Evolutionary conservation across 352 stramenopile species (phyloP).

Genomic region (Phytophthora cajani): DNA sequence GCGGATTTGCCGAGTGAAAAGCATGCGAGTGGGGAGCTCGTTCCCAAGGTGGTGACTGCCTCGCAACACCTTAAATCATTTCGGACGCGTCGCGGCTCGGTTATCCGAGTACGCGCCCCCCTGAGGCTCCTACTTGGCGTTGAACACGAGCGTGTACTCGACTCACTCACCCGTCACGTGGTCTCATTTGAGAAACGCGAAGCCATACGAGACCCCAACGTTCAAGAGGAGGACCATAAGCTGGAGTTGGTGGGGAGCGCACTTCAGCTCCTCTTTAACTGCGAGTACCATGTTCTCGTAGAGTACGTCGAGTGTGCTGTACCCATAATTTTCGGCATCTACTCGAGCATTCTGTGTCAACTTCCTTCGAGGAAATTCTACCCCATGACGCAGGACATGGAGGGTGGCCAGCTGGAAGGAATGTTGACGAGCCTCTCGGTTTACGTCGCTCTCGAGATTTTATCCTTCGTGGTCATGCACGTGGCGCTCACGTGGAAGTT

Average conservation of each 20-base stretch:
- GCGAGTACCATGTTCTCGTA: constrained; percentile 26
- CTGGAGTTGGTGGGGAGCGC: constrained; percentile 11
- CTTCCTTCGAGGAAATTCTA: constrained; percentile 21
- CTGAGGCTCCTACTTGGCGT: background rate
- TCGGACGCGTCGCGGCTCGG: constrained; percentile 9
- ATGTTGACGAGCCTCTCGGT: constrained; percentile 16
- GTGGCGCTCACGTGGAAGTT: constrained; percentile 12
- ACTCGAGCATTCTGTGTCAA: constrained; percentile 17
- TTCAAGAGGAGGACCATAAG: background rate
- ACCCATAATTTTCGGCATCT: constrained; percentile 23
- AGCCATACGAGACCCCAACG: background rate
- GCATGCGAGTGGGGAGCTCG: background rate
- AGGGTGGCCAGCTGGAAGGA: constrained; percentile 2
- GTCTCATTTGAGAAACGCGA: constrained; percentile 7
- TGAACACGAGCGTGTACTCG: constrained; percentile 1
- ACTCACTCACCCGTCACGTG: background rate
- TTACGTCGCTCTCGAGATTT: constrained; percentile 14
- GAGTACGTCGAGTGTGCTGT: constrained; percentile 32
- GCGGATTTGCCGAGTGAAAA: background rate
- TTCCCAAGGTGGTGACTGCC: constrained; percentile 7
- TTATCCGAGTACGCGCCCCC: background rate
- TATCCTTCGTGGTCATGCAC: constrained; percentile 26
- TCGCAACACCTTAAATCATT: constrained; percentile 12
- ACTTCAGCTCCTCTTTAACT: constrained; percentile 26
- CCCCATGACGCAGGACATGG: constrained; percentile 14